Conservation (phyloP, 2,329 filamentous ascomycete genomes). For the Penicillium sp. region DNA sequence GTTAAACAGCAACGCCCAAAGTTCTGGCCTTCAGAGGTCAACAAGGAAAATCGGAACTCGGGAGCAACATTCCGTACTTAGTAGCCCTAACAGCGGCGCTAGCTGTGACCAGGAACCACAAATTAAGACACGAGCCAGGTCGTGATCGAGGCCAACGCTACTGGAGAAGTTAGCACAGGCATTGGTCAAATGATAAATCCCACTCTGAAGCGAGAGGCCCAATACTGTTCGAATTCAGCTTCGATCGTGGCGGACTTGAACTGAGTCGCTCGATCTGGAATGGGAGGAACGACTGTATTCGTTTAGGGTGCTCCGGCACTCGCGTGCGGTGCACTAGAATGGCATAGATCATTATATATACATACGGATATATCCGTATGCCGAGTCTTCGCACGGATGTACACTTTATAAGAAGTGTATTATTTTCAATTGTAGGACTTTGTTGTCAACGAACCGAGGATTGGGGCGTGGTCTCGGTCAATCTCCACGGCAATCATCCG, state of each 20-base stretch:
- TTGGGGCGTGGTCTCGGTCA: not conserved
- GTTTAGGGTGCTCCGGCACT: not conserved
- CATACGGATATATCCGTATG: not conserved
- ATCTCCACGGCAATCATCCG: not conserved
- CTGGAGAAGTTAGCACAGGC: not conserved
- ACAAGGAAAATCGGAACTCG: conserved; percentile 8
- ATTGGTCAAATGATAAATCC: not conserved
- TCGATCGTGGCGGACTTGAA: not conserved
- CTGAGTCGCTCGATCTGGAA: conserved; percentile 10
- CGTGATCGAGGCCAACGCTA: conserved; percentile 7
- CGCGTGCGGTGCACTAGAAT: not conserved
- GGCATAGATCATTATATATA: not conserved
- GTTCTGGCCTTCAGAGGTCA: conserved; percentile 3
- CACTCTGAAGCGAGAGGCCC: not conserved
- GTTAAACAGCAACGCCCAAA: not conserved
- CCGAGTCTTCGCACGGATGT: not conserved
- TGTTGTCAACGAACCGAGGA: not conserved
- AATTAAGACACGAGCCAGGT: conserved; percentile 4
- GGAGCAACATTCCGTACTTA: conserved; percentile 16
- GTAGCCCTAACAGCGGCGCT: conserved; percentile 12
- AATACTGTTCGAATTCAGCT: not conserved
- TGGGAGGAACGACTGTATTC: not conserved
- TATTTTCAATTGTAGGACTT: no score
- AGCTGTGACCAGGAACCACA: conserved; percentile 12
- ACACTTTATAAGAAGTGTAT: not conserved